Percentiles rank a stretch among this genome's conserved stretches.
Evolutionary conservation across 2,329 filamentous ascomycete genomes (phyloP).

Genomic region (Thielaviopsis ethacetica): DNA sequence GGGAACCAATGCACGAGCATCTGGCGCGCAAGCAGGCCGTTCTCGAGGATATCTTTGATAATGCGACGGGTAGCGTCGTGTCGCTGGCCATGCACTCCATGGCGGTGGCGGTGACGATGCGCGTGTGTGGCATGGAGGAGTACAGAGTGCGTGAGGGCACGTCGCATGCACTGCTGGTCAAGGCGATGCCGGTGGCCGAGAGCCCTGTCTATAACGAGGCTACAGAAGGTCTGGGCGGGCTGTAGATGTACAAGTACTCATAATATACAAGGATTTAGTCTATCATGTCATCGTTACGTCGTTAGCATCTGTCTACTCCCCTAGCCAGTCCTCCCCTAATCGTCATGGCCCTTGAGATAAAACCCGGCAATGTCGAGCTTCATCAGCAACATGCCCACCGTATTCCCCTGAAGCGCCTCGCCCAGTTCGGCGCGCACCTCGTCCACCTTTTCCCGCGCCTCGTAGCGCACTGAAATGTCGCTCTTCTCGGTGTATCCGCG

Average conservation of each 20-base stretch:
- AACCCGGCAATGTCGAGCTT: slow-evolving; percentile 57
- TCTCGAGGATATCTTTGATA: slow-evolving; percentile 30
- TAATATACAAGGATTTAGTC: too few relatives aligned
- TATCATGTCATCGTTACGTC: not conserved
- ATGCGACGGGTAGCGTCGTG: slow-evolving; percentile 22
- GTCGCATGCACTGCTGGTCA: slow-evolving; percentile 39
- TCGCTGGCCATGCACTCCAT: slow-evolving; percentile 34
- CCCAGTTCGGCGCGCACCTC: slow-evolving; percentile 22
- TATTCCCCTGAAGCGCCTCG: slow-evolving; percentile 33
- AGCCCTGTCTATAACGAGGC: slow-evolving; percentile 7
- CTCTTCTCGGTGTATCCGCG: slow-evolving; percentile 50
- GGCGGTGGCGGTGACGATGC: slow-evolving; percentile 26
- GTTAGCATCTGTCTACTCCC: not conserved
- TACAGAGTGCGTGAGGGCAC: slow-evolving; percentile 33
- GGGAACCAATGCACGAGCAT: slow-evolving; percentile 34
- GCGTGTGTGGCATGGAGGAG: slow-evolving; percentile 26
- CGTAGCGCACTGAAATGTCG: slow-evolving; percentile 24
- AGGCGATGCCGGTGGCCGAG: slow-evolving; percentile 17
- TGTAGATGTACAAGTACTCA: too few relatives aligned
- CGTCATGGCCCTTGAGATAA: slow-evolving; percentile 26
- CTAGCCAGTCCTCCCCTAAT: not conserved
- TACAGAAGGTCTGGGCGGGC: not conserved
- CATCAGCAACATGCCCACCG: slow-evolving; percentile 50
- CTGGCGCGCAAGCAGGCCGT: slow-evolving; percentile 24
- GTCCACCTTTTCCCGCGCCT: slow-evolving; percentile 17